A percentile compares a stretch with the other conserved stretches of the same genome.
Evolutionary conservation across 345 rosid genomes (phyloP).

Genomic region (Bruguiera gymnorhiza): DNA sequence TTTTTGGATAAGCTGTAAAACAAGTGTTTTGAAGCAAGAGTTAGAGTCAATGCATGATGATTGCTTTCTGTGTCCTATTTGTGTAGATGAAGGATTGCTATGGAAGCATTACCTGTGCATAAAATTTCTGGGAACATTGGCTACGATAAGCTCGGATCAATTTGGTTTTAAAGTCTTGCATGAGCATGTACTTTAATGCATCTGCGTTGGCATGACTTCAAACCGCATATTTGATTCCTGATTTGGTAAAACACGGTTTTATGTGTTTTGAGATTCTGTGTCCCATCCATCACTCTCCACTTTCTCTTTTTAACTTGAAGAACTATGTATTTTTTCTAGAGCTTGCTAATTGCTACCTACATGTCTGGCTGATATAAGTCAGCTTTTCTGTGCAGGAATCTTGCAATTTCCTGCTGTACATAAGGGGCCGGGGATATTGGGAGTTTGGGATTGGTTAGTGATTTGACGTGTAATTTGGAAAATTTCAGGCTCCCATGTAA

Average conservation of each 20-base stretch:
- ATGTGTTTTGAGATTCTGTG: background rate
- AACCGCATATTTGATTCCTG: background rate
- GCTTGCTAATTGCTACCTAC: conserved; percentile 5
- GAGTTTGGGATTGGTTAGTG: too few species aligned
- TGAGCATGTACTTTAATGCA: background rate
- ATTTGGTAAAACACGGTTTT: background rate
- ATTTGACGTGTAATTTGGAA: too few species aligned
- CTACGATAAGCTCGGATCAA: background rate
- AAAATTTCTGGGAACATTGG: background rate
- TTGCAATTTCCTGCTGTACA: conserved; percentile 77
- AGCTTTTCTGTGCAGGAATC: conserved; percentile 57
- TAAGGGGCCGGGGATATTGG: conserved; percentile 36
- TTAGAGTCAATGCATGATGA: too few species aligned
- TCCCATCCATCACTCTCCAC: background rate
- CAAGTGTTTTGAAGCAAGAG: too few species aligned
- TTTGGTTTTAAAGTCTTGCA: background rate
- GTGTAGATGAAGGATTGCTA: background rate
- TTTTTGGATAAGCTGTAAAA: too few species aligned
- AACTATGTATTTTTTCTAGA: background rate
- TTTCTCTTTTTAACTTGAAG: background rate
- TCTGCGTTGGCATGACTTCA: background rate
- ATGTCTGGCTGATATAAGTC: conserved; percentile 16
- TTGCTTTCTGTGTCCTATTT: background rate
- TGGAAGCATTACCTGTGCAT: background rate
- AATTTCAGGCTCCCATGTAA: too few species aligned